These are phyloP conservation scores for Schizosaccharomyces versatilis DNA, from an alignment of 1,139 yeast species.

Conservation along the genomic window DNA sequence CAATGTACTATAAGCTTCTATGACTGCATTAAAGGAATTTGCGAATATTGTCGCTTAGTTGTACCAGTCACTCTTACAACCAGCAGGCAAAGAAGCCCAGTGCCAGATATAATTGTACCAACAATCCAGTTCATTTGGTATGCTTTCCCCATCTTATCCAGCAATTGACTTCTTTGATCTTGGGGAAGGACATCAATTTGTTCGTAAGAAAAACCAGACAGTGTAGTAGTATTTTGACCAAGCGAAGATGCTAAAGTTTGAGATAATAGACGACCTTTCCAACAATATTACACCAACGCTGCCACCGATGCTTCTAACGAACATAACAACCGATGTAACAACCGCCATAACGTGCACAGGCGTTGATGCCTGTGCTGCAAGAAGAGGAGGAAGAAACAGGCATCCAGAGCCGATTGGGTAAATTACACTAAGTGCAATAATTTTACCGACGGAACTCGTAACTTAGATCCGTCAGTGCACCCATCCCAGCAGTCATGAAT, in stretches of 20 bases:
- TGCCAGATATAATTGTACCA: too few relatives aligned
- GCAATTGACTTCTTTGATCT: not conserved
- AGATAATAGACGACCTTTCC: constrained; percentile 6
- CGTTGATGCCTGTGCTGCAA: constrained; percentile 34
- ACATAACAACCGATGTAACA: constrained; percentile 7
- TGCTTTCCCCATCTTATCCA: too few relatives aligned
- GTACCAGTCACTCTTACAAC: too few relatives aligned
- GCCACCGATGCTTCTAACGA: constrained; percentile 8
- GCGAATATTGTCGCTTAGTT: too few relatives aligned
- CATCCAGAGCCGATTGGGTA: constrained; percentile 36
- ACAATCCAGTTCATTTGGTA: too few relatives aligned
- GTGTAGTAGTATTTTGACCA: not conserved
- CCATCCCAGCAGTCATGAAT: constrained; percentile 31
- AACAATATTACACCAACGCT: constrained; percentile 8
- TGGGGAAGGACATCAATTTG: not conserved
- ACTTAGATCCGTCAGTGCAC: constrained; percentile 24
- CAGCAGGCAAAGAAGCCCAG: too few relatives aligned
- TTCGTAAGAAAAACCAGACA: not conserved
- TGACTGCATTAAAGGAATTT: too few relatives aligned
- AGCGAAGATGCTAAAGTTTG: not conserved
- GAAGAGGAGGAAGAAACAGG: constrained; percentile 29
- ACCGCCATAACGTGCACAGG: constrained; percentile 21
- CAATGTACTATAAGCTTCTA: too few relatives aligned
- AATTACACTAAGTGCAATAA: constrained; percentile 25
- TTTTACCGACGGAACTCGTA: constrained; percentile 27